Base-by-base conservation (phyloP, 106 monocot species). In the Dendrobium officinale region DNA sequence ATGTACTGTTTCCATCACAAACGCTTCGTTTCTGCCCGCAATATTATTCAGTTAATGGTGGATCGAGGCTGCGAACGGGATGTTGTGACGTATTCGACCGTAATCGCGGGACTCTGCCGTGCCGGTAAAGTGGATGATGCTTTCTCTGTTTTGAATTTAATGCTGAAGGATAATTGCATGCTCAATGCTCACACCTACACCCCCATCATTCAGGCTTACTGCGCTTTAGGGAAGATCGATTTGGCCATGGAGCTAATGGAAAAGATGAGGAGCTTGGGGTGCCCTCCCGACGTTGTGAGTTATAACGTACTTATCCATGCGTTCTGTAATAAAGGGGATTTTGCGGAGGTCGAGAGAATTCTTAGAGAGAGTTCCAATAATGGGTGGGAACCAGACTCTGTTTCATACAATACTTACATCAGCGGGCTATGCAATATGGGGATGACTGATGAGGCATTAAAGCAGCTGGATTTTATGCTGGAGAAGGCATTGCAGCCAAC, bases 371-470 rank as follows among this genome's bases (percentile, higher is more conserved):
- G 87, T 56, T 33, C 11, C 5, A 2, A 18, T 4, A 84, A 73
- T 78, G 90, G 88, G 42, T 88, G 93, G 93, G 75, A 83, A 51
- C 88, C 93, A 0, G 81, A 86, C 79, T 77, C 81, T 22, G 43
- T 86, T 42, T 85, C 88, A 33, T 90, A 90, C 68, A 88, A 82
- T 77, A 90, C 86, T 44, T 90, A 88, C 58, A 84, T 90, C 77
- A 82, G 75, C 75, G 90, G 86, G 58, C 86, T 90, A 49, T 90
- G 88, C 68, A 81, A 84, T 66, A 72, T 67, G 5, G 90, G 90
- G 11, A 78, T 61, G 22, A 67, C 67, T 0, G 82, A 83, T 13
- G 83, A 85, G 70, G 88, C 90, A 75, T 81, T 93, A 19, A 40
- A 67, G 26, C 79, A 83, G 42, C 73, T 93, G 27, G 83, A 85